Evolutionary conservation across 768 basidiomycete genomes (phyloP).

Genomic region (Lactifluus volemus): DNA sequence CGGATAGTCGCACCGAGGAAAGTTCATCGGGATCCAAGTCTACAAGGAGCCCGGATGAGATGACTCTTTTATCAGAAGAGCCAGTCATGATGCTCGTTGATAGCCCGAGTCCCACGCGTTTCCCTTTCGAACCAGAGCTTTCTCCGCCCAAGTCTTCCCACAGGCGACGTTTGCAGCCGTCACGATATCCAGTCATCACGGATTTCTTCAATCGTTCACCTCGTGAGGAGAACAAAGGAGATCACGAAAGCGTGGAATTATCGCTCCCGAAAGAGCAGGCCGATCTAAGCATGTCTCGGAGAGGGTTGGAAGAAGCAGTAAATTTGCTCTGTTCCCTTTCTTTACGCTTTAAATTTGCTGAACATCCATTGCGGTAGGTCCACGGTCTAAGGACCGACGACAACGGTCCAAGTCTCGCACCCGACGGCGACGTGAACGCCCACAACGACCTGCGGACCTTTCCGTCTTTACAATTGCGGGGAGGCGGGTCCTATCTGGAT

Average conservation of each 20-base stretch:
- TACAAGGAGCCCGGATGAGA: background rate
- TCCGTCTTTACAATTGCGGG: conserved; percentile 32
- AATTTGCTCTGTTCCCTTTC: background rate
- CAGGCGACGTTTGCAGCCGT: conserved; percentile 1
- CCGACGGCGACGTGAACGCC: conserved; percentile 7
- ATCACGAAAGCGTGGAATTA: background rate
- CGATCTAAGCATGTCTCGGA: background rate
- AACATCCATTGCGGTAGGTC: background rate
- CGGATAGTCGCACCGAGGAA: background rate
- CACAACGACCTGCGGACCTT: conserved; percentile 28
- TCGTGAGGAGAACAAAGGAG: background rate
- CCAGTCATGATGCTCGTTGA: conserved; percentile 5
- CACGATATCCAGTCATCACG: conserved; percentile 4
- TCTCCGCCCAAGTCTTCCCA: background rate
- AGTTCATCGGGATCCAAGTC: background rate
- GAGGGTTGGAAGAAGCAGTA: background rate
- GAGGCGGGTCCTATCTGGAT: conserved; percentile 33
- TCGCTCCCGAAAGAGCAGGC: background rate
- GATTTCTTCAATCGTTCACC: conserved; percentile 1
- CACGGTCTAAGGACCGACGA: background rate
- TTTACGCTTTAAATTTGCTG: background rate
- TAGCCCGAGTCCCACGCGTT: background rate
- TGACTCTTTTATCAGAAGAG: background rate
- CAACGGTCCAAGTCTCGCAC: background rate
- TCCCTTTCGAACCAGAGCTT: background rate